A percentile compares a stretch with the other conserved stretches of the same genome.
phyloP scores from a whole-genome alignment of 176 grass and related monocot species.

The Pontederia paniculata region DNA sequence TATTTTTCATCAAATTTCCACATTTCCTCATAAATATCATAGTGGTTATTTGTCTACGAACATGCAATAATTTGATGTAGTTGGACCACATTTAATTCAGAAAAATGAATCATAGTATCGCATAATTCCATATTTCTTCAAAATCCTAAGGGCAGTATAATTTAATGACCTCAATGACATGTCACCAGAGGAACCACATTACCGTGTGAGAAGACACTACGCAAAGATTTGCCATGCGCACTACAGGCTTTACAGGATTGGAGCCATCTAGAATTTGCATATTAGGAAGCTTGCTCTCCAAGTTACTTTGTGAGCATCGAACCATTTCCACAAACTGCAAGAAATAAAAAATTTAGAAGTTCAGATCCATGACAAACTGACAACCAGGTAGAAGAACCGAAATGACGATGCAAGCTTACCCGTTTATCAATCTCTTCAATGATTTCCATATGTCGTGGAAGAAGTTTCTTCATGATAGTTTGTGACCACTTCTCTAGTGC shows the following conservation, averaged over 20 bases:
- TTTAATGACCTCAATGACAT: not conserved
- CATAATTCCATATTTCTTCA: not conserved
- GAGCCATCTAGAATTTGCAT: conserved; percentile 57
- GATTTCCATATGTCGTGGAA: conserved; percentile 82
- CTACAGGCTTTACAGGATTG: conserved; percentile 79
- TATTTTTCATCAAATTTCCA: conserved; percentile 12
- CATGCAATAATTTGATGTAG: too few species aligned
- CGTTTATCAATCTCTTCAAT: conserved; percentile 69
- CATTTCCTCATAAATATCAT: conserved; percentile 8
- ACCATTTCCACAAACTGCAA: conserved; percentile 81
- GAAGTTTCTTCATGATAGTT: conserved; percentile 53
- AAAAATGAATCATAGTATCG: conserved; percentile 4
- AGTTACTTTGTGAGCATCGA: conserved; percentile 40
- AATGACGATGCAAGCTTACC: conserved; percentile 26
- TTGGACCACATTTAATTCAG: not conserved
- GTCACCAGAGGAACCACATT: conserved; percentile 14
- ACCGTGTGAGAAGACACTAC: conserved; percentile 54
- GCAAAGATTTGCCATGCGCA: conserved; percentile 74
- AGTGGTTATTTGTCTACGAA: too few species aligned
- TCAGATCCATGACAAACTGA: not conserved
- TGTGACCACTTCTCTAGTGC: conserved; percentile 80
- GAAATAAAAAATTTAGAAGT: conserved; percentile 11
- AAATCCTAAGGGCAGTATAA: not conserved
- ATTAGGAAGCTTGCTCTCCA: conserved; percentile 53
- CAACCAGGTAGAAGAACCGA: not conserved